Evolutionary conservation across 495 filamentous ascomycete genomes (phyloP).

Genomic region (Schizothecium vesticola): DNA sequence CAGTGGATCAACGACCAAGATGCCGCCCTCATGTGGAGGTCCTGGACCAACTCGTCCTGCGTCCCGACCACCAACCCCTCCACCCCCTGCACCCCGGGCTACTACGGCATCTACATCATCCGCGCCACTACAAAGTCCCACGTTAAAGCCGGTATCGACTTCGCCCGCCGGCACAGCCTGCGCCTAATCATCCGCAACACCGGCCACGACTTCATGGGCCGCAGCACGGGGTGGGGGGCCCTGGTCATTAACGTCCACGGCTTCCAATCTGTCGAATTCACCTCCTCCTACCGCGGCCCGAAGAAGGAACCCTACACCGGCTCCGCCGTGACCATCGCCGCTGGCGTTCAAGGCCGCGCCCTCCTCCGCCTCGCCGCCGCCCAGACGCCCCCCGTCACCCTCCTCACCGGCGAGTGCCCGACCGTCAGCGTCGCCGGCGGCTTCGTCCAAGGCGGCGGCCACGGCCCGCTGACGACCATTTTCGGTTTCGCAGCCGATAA

Average conservation of each 20-base stretch:
- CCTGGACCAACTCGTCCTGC: neutral
- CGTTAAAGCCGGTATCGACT: conserved; percentile 36
- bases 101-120: conserved; percentile 43
- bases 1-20: neutral
- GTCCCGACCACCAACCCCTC: neutral
- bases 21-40: neutral
- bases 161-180: conserved; percentile 46
- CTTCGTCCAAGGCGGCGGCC: conserved; percentile 55
- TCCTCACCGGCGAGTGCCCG: conserved; percentile 41
- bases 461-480: conserved; percentile 43
- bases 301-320: conserved; percentile 1
- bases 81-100: conserved; percentile 27
- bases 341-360: conserved; percentile 47
- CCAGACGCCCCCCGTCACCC: conserved; percentile 14
- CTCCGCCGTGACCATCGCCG: conserved; percentile 43
- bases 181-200: conserved; percentile 55
- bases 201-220: conserved; percentile 48
- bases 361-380: conserved; percentile 32
- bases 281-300: conserved; percentile 28
- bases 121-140: conserved; percentile 36
- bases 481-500: conserved; percentile 53
- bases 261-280: conserved; percentile 41
- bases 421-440: conserved; percentile 43
- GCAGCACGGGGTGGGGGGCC: conserved; percentile 47
- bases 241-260: conserved; percentile 56